Base-by-base conservation (phyloP, 202 grass and related monocot genomes). In the Panicum virgatum region DNA sequence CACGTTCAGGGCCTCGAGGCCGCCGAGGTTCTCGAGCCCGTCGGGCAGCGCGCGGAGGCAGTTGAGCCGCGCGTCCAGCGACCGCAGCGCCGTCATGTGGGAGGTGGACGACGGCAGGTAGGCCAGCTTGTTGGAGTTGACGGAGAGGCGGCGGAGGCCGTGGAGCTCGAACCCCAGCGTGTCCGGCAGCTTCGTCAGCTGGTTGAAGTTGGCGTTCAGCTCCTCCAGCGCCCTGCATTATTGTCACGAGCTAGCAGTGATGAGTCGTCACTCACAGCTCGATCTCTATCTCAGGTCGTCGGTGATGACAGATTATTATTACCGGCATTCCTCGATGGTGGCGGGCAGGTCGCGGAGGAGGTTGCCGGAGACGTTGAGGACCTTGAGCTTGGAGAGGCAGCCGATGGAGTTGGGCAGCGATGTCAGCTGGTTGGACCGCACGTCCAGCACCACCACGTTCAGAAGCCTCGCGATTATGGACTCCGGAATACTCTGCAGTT, bases 261-360 rank as follows among this genome's bases (percentile, higher is more conserved):
- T 63, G 29, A 63, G 18, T 34, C n/a, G n/a, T n/a, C n/a, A n/a
- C n/a, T n/a, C 60, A 40, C 30, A 30, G 30, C 30, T 30, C 30
- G 30, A 30, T n/a, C n/a, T n/a, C n/a, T n/a, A n/a, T n/a, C n/a
- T n/a, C n/a, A n/a, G n/a, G n/a, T n/a, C n/a, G n/a, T n/a, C n/a
- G 29, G 38, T 60, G 7, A 42, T 62, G 30, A 12, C 13, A 1
- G 56, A 16, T 0, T 27, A 46, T 34, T 34, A 8, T 83, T 80
- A 99, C 96, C 87, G 87, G 93, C 96, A 99, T 62, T 99, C 89
- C 81, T 96, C 96, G 12, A 99, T 89, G 66, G 93, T 99, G 82
- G 85, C 61, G 0, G 96, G 96, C 7, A 99, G 83, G 18, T 86
- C 86, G 32, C 88, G 75, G 5, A 99, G 83, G 20, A 99, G 89